Evolutionary conservation across 1,284 basidiomycete genomes (phyloP).

Genomic region (Thecaphora frezii): DNA sequence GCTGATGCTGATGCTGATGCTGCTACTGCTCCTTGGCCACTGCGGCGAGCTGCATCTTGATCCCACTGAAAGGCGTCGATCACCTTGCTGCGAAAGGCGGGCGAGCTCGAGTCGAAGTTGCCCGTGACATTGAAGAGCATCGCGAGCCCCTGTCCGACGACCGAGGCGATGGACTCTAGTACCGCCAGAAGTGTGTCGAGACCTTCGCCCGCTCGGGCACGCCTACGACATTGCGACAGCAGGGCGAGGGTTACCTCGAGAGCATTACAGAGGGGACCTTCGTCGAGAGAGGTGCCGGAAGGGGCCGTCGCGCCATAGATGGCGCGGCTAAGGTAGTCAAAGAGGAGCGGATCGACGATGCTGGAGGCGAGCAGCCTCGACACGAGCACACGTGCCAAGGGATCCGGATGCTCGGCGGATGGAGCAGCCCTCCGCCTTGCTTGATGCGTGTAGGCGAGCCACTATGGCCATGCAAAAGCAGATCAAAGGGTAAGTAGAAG

Average conservation of each 20-base stretch:
- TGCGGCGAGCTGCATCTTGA: too few species aligned
- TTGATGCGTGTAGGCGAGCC: too few species aligned
- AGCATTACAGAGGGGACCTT: constrained; percentile 31
- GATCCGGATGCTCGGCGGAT: too few species aligned
- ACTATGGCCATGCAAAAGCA: too few species aligned
- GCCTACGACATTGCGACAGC: constrained; percentile 7
- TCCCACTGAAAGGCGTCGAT: background rate
- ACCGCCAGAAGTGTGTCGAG: constrained; percentile 6
- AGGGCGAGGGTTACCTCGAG: constrained; percentile 27
- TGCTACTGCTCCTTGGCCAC: too few species aligned
- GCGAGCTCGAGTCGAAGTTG: constrained; percentile 10
- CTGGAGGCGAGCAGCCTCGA: background rate
- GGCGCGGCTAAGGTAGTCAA: constrained; percentile 26
- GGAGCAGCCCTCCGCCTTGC: too few species aligned
- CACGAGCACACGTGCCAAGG: too few species aligned
- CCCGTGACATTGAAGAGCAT: constrained; percentile 20
- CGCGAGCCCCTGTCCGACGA: constrained; percentile 30
- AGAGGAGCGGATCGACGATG: constrained; percentile 25
- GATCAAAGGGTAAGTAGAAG: too few species aligned
- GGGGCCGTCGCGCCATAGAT: constrained; percentile 27
- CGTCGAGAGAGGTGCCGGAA: constrained; percentile 17
- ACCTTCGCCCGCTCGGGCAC: background rate
- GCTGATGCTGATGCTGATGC: too few species aligned
- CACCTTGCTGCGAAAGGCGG: constrained; percentile 8
- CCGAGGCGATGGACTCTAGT: constrained; percentile 26